Evolutionary conservation across 768 basidiomycete genomes (phyloP).

Genomic region (Cystoderma amianthinum): DNA sequence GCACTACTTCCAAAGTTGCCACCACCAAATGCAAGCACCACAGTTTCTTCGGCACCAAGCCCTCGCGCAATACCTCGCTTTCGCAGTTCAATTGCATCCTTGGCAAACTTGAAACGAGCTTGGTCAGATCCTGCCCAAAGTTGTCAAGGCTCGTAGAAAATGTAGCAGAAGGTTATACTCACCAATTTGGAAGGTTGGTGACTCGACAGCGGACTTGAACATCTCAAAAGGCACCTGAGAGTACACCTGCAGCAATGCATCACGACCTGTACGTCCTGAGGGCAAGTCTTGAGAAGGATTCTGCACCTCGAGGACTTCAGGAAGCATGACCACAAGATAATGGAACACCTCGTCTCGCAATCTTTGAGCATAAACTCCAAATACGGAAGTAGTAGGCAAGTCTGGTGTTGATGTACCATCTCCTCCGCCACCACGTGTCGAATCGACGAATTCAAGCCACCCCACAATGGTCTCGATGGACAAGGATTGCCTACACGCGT

Average conservation of each 20-base stretch:
- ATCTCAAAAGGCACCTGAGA: conserved; percentile 81
- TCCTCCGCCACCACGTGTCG: conserved; percentile 32
- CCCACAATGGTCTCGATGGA: conserved; percentile 63
- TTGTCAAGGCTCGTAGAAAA: conserved; percentile 4
- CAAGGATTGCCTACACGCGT: conserved; percentile 70
- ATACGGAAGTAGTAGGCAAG: conserved; percentile 48
- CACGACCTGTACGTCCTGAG: conserved; percentile 48
- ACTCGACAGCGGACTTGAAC: conserved; percentile 79
- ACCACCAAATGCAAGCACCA: conserved; percentile 84
- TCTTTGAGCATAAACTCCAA: conserved; percentile 71
- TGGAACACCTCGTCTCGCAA: conserved; percentile 73
- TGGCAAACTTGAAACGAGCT: conserved; percentile 86
- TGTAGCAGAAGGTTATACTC: conserved; percentile 13
- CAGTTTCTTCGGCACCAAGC: conserved; percentile 78
- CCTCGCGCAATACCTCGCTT: conserved; percentile 73
- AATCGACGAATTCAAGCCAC: conserved; percentile 76
- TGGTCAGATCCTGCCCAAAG: conserved; percentile 64
- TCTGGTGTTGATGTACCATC: conserved; percentile 49
- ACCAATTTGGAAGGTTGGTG: conserved; percentile 78
- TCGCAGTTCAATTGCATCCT: conserved; percentile 78
- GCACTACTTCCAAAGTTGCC: conserved; percentile 61
- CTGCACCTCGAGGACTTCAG: conserved; percentile 53
- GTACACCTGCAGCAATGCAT: conserved; percentile 68
- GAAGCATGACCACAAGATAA: conserved; percentile 71
- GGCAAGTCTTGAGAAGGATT: conserved; percentile 27